Percentiles rank a stretch among this genome's conserved stretches.
phyloP scores from a whole-genome alignment of 2,329 filamentous ascomycete genomes.

The Diaporthe eres region DNA sequence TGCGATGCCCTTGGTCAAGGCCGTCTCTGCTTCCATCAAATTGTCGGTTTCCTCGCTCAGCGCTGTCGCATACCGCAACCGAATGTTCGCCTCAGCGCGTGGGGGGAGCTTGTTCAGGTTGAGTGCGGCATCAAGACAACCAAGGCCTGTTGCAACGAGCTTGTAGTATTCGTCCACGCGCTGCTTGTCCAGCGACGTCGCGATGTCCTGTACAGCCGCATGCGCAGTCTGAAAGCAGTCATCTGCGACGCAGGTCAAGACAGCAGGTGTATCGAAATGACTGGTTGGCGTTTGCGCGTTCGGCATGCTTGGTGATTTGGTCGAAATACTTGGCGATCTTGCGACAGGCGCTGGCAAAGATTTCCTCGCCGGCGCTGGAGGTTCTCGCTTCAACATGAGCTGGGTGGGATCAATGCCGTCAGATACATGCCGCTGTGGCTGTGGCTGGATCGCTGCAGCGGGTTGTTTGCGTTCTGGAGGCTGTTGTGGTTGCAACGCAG shows the following conservation, averaged over 20 bases:
- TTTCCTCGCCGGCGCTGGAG: slow-evolving; percentile 39
- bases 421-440: slow-evolving; percentile 24
- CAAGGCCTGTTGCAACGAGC: slow-evolving; percentile 79
- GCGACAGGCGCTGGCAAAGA: slow-evolving; percentile 45
- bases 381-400: slow-evolving; percentile 39
- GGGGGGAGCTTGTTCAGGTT: slow-evolving; percentile 73
- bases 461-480: slow-evolving; percentile 24
- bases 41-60: slow-evolving; percentile 84
- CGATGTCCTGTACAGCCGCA: slow-evolving; percentile 63
- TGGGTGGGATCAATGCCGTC: slow-evolving; percentile 41
- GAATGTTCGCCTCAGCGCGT: slow-evolving; percentile 77
- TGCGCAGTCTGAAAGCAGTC: slow-evolving; percentile 81
- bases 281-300: slow-evolving; percentile 49
- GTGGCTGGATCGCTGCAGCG: background rate
- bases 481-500: slow-evolving; percentile 20
- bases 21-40: slow-evolving; percentile 78
- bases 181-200: slow-evolving; percentile 63
- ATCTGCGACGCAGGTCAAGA: slow-evolving; percentile 80
- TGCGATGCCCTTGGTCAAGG: slow-evolving; percentile 78
- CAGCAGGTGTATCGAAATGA: slow-evolving; percentile 66
- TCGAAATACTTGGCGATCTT: slow-evolving; percentile 55
- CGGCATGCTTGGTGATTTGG: slow-evolving; percentile 45
- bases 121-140: slow-evolving; percentile 79
- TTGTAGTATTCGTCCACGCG: slow-evolving; percentile 78
- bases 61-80: slow-evolving; percentile 79